Evolutionary conservation across 768 basidiomycete genomes (phyloP), one percentile per base, ranked within the genome.

Genomic region (Tricholoma saponaceum): DNA sequence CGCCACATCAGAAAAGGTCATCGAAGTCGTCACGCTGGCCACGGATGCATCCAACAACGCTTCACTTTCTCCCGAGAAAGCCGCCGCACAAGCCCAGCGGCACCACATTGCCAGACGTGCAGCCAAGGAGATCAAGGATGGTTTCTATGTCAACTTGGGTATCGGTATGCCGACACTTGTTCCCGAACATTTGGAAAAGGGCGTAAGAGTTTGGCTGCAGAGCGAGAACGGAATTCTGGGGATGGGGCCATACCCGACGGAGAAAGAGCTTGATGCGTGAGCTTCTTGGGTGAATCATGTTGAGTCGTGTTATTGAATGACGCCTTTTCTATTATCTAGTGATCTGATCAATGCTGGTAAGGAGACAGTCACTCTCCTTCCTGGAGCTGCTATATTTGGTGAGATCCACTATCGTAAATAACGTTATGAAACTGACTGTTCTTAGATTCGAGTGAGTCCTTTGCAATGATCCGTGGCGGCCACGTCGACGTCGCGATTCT

Each of bases 401-500:
- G 62, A 53, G 86, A 25, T 20, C 37, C 23, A 12, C n/a, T 33
- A 43, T 23, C 26, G 4, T n/a, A 4, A 14, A 22, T 16, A 5
- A 22, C 23, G 7, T 28, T 1, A 2, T 35, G 37, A 26, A 41
- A 46, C 55, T 58, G 37, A 62, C 32, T 41, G 50, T 6, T 22
- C 20, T 54, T 59, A 90, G 90, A 95, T 73, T 95, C 93, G 3
- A 85, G 85, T 64, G 95, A 97, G 73, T 95, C 92, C 3, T 98
- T 98, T 66, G 90, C 90, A 10, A 98, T 98, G 95, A 97, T 98
- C 72, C 90, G 95, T 54, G 95, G 95, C 46, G 95, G 95, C 5
- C 95, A 98, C 72, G 84, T 98, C 51, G 86, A 98, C 63, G 90
- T 96, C 49, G 86, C 94, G 6, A 95, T 98, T 67, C 84, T 98